These are phyloP conservation scores for Microdochium trichocladiopsis DNA, from an alignment of 2,329 filamentous ascomycete species.

Conservation along the genomic window DNA sequence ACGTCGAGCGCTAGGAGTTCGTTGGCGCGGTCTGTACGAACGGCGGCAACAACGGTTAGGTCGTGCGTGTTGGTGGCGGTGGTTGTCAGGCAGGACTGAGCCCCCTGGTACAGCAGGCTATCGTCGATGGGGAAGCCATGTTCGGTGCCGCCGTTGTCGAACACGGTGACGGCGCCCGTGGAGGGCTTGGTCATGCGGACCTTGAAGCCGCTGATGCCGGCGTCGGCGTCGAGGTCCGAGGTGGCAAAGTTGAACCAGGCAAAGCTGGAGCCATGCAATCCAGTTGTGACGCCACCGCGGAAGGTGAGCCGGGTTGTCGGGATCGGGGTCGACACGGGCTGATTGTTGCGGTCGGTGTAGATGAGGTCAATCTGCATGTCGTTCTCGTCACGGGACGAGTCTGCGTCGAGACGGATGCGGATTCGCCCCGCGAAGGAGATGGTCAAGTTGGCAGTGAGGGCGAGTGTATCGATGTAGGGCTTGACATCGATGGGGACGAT, in stretches of 20 bases:
- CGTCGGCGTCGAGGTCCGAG: constrained; percentile 9
- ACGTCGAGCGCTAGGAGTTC: not conserved
- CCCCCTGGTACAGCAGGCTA: constrained; percentile 15
- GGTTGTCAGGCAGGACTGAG: constrained; percentile 15
- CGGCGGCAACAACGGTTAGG: not conserved
- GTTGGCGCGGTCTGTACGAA: not conserved
- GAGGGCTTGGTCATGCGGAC: constrained; percentile 17
- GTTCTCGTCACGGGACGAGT: constrained; percentile 8
- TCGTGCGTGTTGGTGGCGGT: constrained; percentile 2
- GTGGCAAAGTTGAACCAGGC: constrained; percentile 21
- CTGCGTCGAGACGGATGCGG: constrained; percentile 11
- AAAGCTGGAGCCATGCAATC: constrained; percentile 18
- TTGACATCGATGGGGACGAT: constrained; percentile 21
- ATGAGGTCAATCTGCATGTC: constrained; percentile 13
- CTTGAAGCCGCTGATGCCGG: constrained; percentile 22
- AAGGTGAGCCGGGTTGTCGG: constrained; percentile 2
- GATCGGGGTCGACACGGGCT: constrained; percentile 4
- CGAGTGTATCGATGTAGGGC: constrained; percentile 19
- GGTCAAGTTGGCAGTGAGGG: constrained; percentile 15
- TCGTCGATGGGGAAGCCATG: constrained; percentile 19
- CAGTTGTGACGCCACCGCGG: constrained; percentile 11
- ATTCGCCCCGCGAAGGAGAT: constrained; percentile 17
- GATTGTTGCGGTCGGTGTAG: constrained; percentile 9
- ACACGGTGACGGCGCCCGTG: constrained; percentile 12
- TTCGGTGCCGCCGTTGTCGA: constrained; percentile 13